These are phyloP conservation scores for Tillandsia fasciculata DNA, from an alignment of 176 grass and related monocot species.

Conservation along the genomic window DNA sequence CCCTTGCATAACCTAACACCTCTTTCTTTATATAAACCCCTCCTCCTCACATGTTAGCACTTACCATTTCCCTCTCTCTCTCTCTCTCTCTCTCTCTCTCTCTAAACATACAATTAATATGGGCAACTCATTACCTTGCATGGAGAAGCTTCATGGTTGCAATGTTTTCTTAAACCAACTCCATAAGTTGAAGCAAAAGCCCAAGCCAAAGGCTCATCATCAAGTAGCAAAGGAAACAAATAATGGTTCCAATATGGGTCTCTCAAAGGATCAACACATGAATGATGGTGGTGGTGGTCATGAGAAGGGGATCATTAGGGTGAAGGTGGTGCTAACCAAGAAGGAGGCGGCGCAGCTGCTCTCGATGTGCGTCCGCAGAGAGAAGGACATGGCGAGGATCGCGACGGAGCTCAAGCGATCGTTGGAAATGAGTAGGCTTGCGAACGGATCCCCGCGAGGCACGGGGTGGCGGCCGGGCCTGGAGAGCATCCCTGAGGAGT, in stretches of 20 bases:
- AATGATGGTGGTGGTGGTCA: background rate
- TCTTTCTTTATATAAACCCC: too few species aligned
- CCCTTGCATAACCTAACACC: too few species aligned
- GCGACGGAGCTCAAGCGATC: slow-evolving; percentile 48
- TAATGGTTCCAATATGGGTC: too few species aligned
- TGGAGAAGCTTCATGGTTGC: background rate
- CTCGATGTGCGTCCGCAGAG: slow-evolving; percentile 35
- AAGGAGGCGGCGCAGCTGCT: slow-evolving; percentile 67
- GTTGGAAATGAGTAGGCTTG: slow-evolving; percentile 33
- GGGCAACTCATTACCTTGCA: slow-evolving; percentile 3
- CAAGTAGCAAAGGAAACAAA: too few species aligned
- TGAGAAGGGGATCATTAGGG: slow-evolving; percentile 39
- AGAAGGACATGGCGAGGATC: slow-evolving; percentile 52
- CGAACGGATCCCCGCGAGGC: slow-evolving; percentile 1
- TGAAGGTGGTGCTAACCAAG: slow-evolving; percentile 78
- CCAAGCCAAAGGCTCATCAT: background rate
- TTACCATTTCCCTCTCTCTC: background rate
- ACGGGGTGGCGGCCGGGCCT: slow-evolving; percentile 51
- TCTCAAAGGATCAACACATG: too few species aligned
- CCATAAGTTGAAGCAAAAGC: background rate
- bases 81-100: background rate
- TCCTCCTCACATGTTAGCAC: background rate
- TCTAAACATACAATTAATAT: background rate
- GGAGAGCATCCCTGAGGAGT: slow-evolving; percentile 68
- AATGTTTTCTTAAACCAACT: background rate